These are phyloP conservation scores for Arthroderma uncinatum DNA, from an alignment of 2,329 filamentous ascomycete species.

Conservation along the genomic window DNA sequence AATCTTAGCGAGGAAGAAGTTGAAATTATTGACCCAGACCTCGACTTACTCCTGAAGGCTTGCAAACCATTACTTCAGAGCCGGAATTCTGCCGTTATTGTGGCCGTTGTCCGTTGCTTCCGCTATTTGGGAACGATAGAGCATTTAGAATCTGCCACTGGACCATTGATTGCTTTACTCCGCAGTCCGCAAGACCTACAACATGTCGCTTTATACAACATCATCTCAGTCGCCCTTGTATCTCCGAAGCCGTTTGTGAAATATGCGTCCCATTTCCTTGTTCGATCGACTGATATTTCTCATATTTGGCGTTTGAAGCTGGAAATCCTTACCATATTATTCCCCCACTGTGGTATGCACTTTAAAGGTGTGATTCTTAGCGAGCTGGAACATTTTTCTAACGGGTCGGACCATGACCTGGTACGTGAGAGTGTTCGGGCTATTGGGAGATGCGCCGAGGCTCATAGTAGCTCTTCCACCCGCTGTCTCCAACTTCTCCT, in stretches of 20 bases:
- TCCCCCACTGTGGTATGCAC: slow-evolving; percentile 65
- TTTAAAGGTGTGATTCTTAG: slow-evolving; percentile 79
- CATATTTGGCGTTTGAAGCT: slow-evolving; percentile 86
- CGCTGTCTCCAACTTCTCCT: slow-evolving; percentile 75
- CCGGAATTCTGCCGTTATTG: slow-evolving; percentile 82
- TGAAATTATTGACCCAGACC: slow-evolving; percentile 62
- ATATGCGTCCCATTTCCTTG: slow-evolving; percentile 80
- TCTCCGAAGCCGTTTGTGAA: slow-evolving; percentile 71
- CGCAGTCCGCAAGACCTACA: slow-evolving; percentile 78
- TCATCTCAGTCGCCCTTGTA: slow-evolving; percentile 77
- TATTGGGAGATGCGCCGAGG: slow-evolving; percentile 85
- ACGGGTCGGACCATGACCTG: slow-evolving; percentile 59
- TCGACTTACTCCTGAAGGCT: slow-evolving; percentile 66
- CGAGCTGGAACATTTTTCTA: slow-evolving; percentile 87
- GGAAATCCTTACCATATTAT: slow-evolving; percentile 81
- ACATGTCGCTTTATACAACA: slow-evolving; percentile 82
- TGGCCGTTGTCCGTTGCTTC: slow-evolving; percentile 76
- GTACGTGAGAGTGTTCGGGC: slow-evolving; percentile 84
- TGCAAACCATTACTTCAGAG: slow-evolving; percentile 81
- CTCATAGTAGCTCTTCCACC: slow-evolving; percentile 56
- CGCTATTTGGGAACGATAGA: slow-evolving; percentile 69
- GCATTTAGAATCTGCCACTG: slow-evolving; percentile 64
- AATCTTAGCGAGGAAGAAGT: slow-evolving; percentile 38
- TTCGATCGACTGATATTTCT: slow-evolving; percentile 65
- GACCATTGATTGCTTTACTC: slow-evolving; percentile 75